These are phyloP conservation scores for Eucalyptus curtisii DNA, from an alignment of 345 rosid species.

Conservation along the genomic window DNA sequence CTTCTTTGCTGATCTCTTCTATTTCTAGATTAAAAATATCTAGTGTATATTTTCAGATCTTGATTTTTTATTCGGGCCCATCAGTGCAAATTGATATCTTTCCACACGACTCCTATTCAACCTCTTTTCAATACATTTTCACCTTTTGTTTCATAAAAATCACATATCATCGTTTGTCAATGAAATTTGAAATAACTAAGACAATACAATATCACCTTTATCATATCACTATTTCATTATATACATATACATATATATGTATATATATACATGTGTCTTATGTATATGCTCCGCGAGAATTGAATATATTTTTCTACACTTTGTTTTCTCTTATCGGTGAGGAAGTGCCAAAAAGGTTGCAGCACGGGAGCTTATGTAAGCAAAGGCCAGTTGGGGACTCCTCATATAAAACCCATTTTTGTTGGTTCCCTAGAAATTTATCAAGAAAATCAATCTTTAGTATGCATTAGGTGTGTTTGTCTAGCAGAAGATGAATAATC, in stretches of 20 bases:
- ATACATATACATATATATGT: not conserved
- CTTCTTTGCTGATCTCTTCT: not conserved
- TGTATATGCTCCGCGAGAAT: not conserved
- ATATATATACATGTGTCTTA: not conserved
- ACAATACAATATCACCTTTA: not conserved
- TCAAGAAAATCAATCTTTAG: not conserved
- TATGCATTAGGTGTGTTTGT: not conserved
- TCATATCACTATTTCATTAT: not conserved
- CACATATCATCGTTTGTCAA: not conserved
- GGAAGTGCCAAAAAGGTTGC: not conserved
- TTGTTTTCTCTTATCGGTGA: not conserved
- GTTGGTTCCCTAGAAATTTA: not conserved
- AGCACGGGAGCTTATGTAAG: not conserved
- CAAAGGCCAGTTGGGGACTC: not conserved
- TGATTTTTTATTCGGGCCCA: not conserved
- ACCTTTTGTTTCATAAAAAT: not conserved
- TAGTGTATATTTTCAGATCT: not conserved
- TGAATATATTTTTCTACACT: not conserved
- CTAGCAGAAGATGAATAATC: not conserved
- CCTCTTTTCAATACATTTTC: not conserved
- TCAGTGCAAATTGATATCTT: not conserved
- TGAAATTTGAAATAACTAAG: not conserved
- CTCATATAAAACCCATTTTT: not conserved
- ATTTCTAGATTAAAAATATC: not conserved
- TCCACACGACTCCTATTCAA: not conserved